Evolutionary conservation across 78 protist genomes (phyloP), one percentile per base, ranked within the genome.

Genomic region (Dictyostelium purpureum): DNA sequence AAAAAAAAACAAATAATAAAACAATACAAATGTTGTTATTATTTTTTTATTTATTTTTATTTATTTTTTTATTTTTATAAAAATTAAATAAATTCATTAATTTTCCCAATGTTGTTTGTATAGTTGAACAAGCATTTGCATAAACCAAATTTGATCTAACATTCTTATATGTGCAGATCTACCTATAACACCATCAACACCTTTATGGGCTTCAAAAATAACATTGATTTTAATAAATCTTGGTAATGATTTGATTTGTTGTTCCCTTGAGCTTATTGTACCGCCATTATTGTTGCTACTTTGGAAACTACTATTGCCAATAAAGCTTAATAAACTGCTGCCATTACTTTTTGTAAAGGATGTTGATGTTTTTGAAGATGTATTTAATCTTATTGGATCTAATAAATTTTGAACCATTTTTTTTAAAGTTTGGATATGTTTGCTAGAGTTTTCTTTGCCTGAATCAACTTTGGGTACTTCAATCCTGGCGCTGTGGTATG

Each of bases 161-260:
- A 89, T 56, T 89, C 94, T 69, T 10, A 89, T 89, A 49, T 89
- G 94, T n/a, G 94, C 94, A 40, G 87, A 70, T 66, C 94, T 76
- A 40, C 94, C 94, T 47, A 89, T 89, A 18, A 89, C 88, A 35
- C 94, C 88, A 75, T 89, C 94, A 26, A 89, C 83, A 89, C 87
- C 83, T 89, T 80, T 77, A 37, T 89, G 82, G 11, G 94, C 51
- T 37, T 89, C 94, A 47, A 89, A 89, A 1, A 89, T 19, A 19
- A 89, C 94, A 63, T 89, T 89, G 18, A 89, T 26, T 51, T 33
- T 77, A 24, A 70, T 47, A 40, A 80, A 71, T 24, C 59, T 49
- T 24, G 40, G 52, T 28, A 71, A 31, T 5, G 57, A 26, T 63
- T 63, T 63, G 33, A 63, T 16, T 33, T 31, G 38, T 57, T 57